Percentiles rank a stretch among this genome's conserved stretches.
These are phyloP conservation scores for Trichophyton schoenleinii DNA, from an alignment of 2,329 filamentous ascomycete species.

Conservation along the genomic window DNA sequence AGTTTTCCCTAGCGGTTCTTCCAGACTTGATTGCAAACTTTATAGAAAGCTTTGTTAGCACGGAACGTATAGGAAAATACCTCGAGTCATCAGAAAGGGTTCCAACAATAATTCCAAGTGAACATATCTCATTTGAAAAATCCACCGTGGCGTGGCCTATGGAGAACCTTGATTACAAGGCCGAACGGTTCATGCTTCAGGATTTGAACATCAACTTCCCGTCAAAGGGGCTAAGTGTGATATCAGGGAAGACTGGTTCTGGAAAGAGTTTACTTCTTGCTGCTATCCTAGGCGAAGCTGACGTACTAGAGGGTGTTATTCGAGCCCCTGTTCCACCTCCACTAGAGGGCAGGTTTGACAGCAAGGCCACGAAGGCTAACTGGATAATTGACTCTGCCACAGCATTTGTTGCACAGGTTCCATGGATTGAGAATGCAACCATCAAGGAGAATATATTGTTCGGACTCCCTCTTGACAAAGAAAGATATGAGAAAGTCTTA, in stretches of 20 bases:
- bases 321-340: constrained; percentile 38
- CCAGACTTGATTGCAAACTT: constrained; percentile 60
- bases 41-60: constrained; percentile 61
- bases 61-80: constrained; percentile 59
- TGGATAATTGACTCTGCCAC: constrained; percentile 60
- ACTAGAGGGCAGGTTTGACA: constrained; percentile 46
- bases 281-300: constrained; percentile 62
- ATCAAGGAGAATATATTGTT: constrained; percentile 70
- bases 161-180: constrained; percentile 43
- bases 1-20: constrained; percentile 56
- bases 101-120: constrained; percentile 41
- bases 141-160: constrained; percentile 64
- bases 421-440: constrained; percentile 74
- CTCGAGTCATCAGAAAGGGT: constrained; percentile 54
- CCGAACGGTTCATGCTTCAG: constrained; percentile 52
- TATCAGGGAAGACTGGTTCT: constrained; percentile 64
- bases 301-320: constrained; percentile 52
- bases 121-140: constrained; percentile 52
- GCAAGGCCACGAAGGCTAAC: constrained; percentile 46
- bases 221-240: constrained; percentile 54
- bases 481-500: constrained; percentile 59
- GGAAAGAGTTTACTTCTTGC: constrained; percentile 66
- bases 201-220: constrained; percentile 57
- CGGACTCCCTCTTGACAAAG: constrained; percentile 54
- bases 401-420: constrained; percentile 66